These are phyloP conservation scores for Aureobasidium mangrovei DNA, from an alignment of 2,329 filamentous ascomycete genomes.

Conservation along the genomic window DNA sequence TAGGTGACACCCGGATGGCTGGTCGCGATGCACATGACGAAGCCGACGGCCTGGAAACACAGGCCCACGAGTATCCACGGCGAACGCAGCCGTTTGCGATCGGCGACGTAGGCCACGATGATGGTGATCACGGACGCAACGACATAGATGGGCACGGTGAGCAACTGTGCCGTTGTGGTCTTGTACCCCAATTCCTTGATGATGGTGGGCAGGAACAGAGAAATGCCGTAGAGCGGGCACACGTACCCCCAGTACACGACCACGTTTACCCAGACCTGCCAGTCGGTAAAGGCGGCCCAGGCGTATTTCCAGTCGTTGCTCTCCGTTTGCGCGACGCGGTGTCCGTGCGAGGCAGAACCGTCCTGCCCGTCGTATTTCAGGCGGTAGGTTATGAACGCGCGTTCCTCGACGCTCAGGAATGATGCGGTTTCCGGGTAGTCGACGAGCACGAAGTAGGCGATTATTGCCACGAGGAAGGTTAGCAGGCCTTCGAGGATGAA, in stretches of 20 bases:
- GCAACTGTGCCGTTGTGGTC: constrained; percentile 33
- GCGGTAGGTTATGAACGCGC: constrained; percentile 19
- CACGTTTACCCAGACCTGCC: constrained; percentile 43
- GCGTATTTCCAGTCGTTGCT: constrained; percentile 31
- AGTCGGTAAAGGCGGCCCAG: constrained; percentile 38
- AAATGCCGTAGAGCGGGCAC: constrained; percentile 38
- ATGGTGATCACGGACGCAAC: constrained; percentile 20
- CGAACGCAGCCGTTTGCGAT: constrained; percentile 20
- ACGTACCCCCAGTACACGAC: constrained; percentile 57
- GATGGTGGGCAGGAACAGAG: constrained; percentile 31
- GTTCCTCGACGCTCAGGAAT: constrained; percentile 25
- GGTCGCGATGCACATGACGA: constrained; percentile 20
- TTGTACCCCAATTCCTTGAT: constrained; percentile 37
- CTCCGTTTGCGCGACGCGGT: constrained; percentile 18
- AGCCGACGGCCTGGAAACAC: constrained; percentile 21
- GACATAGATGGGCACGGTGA: constrained; percentile 39
- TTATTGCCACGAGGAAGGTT: constrained; percentile 35
- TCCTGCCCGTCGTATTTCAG: constrained; percentile 18
- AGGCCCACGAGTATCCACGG: constrained; percentile 21
- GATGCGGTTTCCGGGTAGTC: constrained; percentile 50
- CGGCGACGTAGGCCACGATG: constrained; percentile 20
- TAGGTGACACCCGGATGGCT: constrained; percentile 20
- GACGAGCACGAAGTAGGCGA: constrained; percentile 40
- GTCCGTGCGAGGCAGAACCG: neutral
- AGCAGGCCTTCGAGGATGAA: constrained; percentile 19